These are phyloP conservation scores for Eurotiales sp. DNA, from an alignment of 2,329 filamentous ascomycete species.

Conservation along the genomic window DNA sequence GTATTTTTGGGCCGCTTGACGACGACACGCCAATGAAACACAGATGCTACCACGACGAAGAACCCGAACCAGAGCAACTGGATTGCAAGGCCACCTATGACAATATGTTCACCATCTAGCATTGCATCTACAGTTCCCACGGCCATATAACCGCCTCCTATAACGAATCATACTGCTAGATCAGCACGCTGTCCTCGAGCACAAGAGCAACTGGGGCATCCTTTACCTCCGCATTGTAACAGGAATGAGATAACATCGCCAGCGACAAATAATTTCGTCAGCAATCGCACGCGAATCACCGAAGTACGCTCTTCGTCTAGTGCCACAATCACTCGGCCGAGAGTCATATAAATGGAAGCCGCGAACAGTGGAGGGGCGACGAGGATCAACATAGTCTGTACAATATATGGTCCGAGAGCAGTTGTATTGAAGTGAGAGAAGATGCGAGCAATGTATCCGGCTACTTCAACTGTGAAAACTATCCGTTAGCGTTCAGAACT, in stretches of 20 bases:
- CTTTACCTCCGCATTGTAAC: conserved; percentile 28
- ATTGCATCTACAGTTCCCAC: not conserved
- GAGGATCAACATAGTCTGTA: conserved; percentile 28
- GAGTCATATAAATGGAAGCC: conserved; percentile 31
- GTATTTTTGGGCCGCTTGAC: too few species aligned
- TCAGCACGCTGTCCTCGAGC: too few species aligned
- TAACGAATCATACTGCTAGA: conserved; percentile 26
- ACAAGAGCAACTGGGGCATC: conserved; percentile 25
- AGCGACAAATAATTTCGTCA: conserved; percentile 32
- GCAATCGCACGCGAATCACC: conserved; percentile 23
- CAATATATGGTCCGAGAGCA: conserved; percentile 24
- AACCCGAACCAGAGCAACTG: conserved; percentile 30
- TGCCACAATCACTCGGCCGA: conserved; percentile 29
- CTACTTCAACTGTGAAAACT: conserved; percentile 19
- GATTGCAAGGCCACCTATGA: conserved; percentile 28
- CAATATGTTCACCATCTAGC: conserved; percentile 18
- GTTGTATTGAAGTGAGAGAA: conserved; percentile 23
- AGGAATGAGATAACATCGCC: conserved; percentile 31
- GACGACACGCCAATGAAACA: conserved; percentile 21
- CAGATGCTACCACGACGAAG: conserved; percentile 23
- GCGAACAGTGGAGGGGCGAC: conserved; percentile 37
- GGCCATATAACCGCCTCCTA: conserved; percentile 23
- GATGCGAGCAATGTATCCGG: conserved; percentile 26
- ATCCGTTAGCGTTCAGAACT: too few species aligned
- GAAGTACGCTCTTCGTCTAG: conserved; percentile 25